These are phyloP conservation scores for Byssochlamys sp. DNA, from an alignment of 2,329 filamentous ascomycete genomes.

Conservation along the genomic window DNA sequence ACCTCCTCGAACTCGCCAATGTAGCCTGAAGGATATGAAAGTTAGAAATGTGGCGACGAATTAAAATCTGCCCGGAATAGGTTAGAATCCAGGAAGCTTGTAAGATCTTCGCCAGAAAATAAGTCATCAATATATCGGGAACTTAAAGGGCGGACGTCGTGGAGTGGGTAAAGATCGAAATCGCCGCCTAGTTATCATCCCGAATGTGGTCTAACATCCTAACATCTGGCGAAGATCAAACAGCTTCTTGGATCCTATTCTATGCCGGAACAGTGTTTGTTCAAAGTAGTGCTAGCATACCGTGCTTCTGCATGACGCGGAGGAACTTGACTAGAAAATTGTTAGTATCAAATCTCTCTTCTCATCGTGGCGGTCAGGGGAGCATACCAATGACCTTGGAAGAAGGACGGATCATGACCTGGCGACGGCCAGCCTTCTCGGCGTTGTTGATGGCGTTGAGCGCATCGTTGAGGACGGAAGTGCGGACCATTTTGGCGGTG, in stretches of 20 bases:
- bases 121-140: constrained; percentile 94
- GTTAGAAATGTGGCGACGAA: constrained; percentile 76
- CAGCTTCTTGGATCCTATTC: constrained; percentile 1
- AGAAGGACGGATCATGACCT: constrained; percentile 93
- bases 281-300: constrained; percentile 51
- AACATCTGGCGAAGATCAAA: constrained; percentile 3
- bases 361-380: background rate
- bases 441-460: constrained; percentile 99
- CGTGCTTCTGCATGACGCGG: constrained; percentile 97
- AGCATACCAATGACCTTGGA: constrained; percentile 80
- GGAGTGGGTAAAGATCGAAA: constrained; percentile 55
- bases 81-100: constrained; percentile 68
- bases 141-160: constrained; percentile 99
- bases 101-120: constrained; percentile 71
- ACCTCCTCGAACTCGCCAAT: constrained; percentile 99
- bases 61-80: constrained; percentile 84
- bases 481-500: constrained; percentile 90
- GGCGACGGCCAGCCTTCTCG: constrained; percentile 99
- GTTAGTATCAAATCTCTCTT: background rate
- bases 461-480: constrained; percentile 98
- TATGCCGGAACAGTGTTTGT: background rate
- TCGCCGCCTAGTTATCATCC: constrained; percentile 99
- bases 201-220: constrained; percentile 47
- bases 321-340: constrained; percentile 69
- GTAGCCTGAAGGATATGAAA: constrained; percentile 58